Percentiles rank a stretch among this genome's conserved stretches.
Evolutionary conservation across 345 rosid species (phyloP).

Genomic region (Boechera divaricarpa): DNA sequence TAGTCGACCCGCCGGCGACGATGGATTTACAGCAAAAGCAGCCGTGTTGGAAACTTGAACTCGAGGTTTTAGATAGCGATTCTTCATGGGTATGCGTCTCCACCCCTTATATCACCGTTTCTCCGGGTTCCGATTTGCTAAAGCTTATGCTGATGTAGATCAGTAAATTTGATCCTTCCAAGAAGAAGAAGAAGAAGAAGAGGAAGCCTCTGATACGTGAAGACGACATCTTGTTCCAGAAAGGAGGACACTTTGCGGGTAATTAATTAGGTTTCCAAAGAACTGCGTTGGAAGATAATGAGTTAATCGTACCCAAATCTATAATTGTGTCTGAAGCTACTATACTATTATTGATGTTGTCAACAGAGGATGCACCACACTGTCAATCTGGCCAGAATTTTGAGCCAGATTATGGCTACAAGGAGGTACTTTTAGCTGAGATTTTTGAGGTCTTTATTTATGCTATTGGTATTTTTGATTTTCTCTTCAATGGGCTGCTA

Average conservation of each 20-base stretch:
- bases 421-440: conserved; percentile 60
- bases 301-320: not conserved
- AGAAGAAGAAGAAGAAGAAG: conserved; percentile 90
- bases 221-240: conserved; percentile 66
- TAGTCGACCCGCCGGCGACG: conserved; percentile 17
- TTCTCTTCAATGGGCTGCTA: conserved; percentile 1
- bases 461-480: not conserved
- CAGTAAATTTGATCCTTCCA: conserved; percentile 65
- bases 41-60: conserved; percentile 35
- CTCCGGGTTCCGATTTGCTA: conserved; percentile 16
- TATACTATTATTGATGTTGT: not conserved
- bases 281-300: not conserved
- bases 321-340: not conserved
- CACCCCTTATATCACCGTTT: not conserved
- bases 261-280: not conserved
- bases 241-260: conserved; percentile 65
- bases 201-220: conserved; percentile 44
- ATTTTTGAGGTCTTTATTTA: not conserved
- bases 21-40: conserved; percentile 36
- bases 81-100: conserved; percentile 26
- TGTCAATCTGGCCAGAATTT: conserved; percentile 62
- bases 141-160: conserved; percentile 35
- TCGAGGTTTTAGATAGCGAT: not conserved
- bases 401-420: conserved; percentile 80
- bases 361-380: conserved; percentile 55